Percentiles rank a stretch among this genome's conserved stretches.
Evolutionary conservation across 495 filamentous ascomycete species (phyloP).

Genomic region (Darksidea phi): DNA sequence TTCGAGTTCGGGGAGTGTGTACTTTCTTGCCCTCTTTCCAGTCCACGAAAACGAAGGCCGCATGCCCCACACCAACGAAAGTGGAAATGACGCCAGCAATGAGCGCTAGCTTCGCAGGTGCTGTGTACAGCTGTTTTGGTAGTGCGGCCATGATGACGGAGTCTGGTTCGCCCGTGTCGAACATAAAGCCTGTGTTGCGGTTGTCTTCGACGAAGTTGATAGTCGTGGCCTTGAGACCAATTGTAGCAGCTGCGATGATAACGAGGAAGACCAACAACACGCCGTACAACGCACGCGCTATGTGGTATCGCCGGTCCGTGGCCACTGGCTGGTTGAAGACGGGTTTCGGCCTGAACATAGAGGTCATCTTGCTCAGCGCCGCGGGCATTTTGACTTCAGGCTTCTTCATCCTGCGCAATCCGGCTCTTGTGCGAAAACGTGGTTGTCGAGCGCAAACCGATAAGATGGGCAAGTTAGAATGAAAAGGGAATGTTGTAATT

Average conservation of each 20-base stretch:
- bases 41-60: conserved; percentile 14
- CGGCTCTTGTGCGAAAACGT: background rate
- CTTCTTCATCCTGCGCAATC: conserved; percentile 12
- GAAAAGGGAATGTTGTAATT: background rate
- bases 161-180: conserved; percentile 22
- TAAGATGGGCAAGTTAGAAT: background rate
- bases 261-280: conserved; percentile 6
- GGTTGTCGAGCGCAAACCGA: background rate
- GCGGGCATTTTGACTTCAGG: conserved; percentile 19
- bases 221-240: conserved; percentile 26
- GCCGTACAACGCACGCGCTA: conserved; percentile 15
- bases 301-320: conserved; percentile 8
- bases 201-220: conserved; percentile 30
- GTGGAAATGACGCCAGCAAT: conserved; percentile 10
- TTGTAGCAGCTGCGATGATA: conserved; percentile 7
- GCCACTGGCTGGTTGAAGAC: conserved; percentile 29
- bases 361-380: background rate
- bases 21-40: conserved; percentile 22
- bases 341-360: conserved; percentile 21
- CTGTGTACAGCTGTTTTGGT: conserved; percentile 12
- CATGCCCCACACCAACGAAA: conserved; percentile 10
- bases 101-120: conserved; percentile 22
- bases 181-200: conserved; percentile 21
- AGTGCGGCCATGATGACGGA: conserved; percentile 22
- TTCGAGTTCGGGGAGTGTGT: background rate